Evolutionary conservation across 1,139 yeast species (phyloP).

Genomic region (Diutina siamensis): DNA sequence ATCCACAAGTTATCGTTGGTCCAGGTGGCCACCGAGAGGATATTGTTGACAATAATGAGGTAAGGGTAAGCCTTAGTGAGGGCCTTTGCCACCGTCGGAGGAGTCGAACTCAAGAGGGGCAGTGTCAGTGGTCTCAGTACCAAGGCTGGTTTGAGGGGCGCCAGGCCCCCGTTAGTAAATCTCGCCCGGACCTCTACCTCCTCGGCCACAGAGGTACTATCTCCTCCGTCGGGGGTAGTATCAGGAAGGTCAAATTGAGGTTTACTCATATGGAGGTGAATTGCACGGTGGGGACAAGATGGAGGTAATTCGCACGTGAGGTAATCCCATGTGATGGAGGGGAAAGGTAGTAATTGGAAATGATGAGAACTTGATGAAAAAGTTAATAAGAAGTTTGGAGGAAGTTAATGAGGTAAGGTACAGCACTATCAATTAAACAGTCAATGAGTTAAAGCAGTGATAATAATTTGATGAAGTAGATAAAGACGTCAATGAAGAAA

Average conservation of each 20-base stretch:
- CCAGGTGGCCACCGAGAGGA: constrained; percentile 77
- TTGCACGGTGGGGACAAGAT: not conserved
- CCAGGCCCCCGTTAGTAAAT: not conserved
- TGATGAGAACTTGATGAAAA: too few relatives aligned
- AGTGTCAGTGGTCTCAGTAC: not conserved
- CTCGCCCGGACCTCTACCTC: not conserved
- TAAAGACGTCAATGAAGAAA: too few relatives aligned
- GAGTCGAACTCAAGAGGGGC: constrained; percentile 69
- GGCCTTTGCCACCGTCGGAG: constrained; percentile 82
- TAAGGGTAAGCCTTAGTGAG: constrained; percentile 77
- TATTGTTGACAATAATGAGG: constrained; percentile 56
- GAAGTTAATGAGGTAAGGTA: too few relatives aligned
- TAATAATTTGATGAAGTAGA: too few relatives aligned
- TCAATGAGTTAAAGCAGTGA: too few relatives aligned
- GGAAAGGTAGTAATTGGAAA: not conserved
- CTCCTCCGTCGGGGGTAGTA: not conserved
- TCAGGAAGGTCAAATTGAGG: constrained; percentile 1
- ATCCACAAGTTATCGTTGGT: constrained; percentile 78
- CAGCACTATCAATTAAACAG: too few relatives aligned
- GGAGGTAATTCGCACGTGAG: not conserved
- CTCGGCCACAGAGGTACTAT: not conserved
- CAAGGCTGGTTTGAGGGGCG: constrained; percentile 2
- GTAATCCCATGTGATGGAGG: not conserved
- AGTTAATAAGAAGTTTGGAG: too few relatives aligned
- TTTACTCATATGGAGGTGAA: not conserved